A percentile compares a stretch with the other conserved stretches of the same genome.
These are phyloP conservation scores for Penicillium sp. DNA, from an alignment of 2,329 filamentous ascomycete genomes.

Conservation along the genomic window DNA sequence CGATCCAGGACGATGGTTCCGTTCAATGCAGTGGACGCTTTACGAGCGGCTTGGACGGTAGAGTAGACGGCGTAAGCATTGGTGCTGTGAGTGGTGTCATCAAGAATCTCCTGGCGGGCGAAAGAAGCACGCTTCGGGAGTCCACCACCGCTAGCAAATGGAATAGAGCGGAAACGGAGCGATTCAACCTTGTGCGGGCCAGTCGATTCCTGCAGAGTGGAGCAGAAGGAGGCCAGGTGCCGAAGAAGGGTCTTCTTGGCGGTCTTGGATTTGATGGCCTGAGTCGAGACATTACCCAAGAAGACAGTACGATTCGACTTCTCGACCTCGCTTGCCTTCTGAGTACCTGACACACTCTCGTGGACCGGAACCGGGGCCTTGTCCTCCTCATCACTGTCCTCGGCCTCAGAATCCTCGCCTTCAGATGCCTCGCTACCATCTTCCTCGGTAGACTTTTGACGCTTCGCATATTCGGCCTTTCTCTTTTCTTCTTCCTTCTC, in stretches of 20 bases:
- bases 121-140: slow-evolving; percentile 94
- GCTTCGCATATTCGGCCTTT: slow-evolving; percentile 37
- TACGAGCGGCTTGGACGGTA: slow-evolving; percentile 70
- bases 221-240: slow-evolving; percentile 76
- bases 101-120: slow-evolving; percentile 87
- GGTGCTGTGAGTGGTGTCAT: slow-evolving; percentile 84
- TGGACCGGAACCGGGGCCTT: slow-evolving; percentile 35
- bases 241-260: slow-evolving; percentile 74
- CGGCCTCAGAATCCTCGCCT: slow-evolving; percentile 23
- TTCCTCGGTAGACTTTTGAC: slow-evolving; percentile 35
- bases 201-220: slow-evolving; percentile 49
- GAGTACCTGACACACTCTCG: slow-evolving; percentile 38
- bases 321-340: slow-evolving; percentile 62
- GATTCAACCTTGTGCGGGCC: slow-evolving; percentile 77
- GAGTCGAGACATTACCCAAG: slow-evolving; percentile 82
- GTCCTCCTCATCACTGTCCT: slow-evolving; percentile 36
- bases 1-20: slow-evolving; percentile 80
- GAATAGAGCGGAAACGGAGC: slow-evolving; percentile 88
- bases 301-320: slow-evolving; percentile 91
- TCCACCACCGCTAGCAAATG: slow-evolving; percentile 68
- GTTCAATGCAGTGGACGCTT: slow-evolving; percentile 76
- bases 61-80: slow-evolving; percentile 94
- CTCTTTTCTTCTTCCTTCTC: slow-evolving; percentile 37
- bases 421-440: slow-evolving; percentile 32
- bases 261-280: slow-evolving; percentile 78